Evolutionary conservation across 1,284 basidiomycete species (phyloP), one percentile per base, ranked within the genome.

Genomic region (Ceratobasidium sp.): DNA sequence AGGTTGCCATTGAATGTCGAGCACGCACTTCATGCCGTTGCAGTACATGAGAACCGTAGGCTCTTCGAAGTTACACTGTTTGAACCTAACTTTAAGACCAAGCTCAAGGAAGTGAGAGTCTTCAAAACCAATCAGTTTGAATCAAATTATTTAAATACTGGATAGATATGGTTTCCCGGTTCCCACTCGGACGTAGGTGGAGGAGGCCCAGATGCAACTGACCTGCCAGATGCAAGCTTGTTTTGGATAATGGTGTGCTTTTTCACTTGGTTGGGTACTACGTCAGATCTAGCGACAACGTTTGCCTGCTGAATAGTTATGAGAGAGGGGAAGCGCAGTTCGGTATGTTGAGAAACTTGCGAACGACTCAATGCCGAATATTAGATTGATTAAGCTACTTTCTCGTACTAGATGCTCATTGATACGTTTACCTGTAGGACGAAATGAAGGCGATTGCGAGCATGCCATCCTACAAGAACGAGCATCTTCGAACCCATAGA

Each of bases 101-200:
- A 47, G 2, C 23, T 69, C 1, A 26, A 69, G n/a, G 66, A 69
- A 52, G 66, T 47, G 38, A 43, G n/a, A 18, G 30, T n/a, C 18
- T 30, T 44, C 46, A 38, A 21, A 26, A 23, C 23, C 1, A 30
- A 1, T 6, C 54, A n/a, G 2, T 44, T 14, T 2, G 14, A 16
- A 16, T 32, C 11, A 18, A 38, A 9, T 23, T 23, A 18, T 8
- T 32, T 3, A 26, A 23, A 26, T 23, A 4, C 30, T 21, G 11
- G 13, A 18, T 21, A 69, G 73, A 46, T 67, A 13, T 72, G 63
- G 61, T 73, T 74, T 43, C 16, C 72, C 3, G 73, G 72, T 16
- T 41, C 61, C 14, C 73, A 74, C 59, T 57, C 59, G 18, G 73
- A 74, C 30, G 73, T 74, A 9, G 71, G 73, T 1, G 72, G 73